Conservation (phyloP, 805 yeast genomes). For the Saccharomycopsis babjevae region DNA sequence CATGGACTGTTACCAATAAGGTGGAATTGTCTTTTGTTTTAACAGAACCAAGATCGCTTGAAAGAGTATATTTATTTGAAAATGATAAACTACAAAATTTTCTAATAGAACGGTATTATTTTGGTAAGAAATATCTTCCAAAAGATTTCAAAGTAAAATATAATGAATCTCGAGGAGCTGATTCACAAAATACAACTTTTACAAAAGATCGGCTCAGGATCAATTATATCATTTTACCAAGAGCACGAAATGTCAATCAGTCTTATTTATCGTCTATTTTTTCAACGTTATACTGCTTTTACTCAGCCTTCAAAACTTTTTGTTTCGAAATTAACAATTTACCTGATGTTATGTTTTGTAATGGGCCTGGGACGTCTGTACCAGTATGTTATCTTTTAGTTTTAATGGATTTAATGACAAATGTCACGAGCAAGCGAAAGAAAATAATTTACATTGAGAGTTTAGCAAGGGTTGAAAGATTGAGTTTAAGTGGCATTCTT, state of each 20-base stretch:
- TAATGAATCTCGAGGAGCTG: slow-evolving; percentile 20
- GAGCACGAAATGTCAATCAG: slow-evolving; percentile 60
- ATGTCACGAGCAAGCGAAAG: slow-evolving; percentile 35
- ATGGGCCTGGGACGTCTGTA: slow-evolving; percentile 81
- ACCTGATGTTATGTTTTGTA: slow-evolving; percentile 42
- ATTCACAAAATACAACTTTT: slow-evolving; percentile 20
- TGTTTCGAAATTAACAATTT: slow-evolving; percentile 19
- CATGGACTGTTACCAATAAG: slow-evolving; percentile 32
- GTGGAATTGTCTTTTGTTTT: slow-evolving; percentile 23
- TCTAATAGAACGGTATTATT: slow-evolving; percentile 23
- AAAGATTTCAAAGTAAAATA: slow-evolving; percentile 21
- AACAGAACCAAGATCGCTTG: slow-evolving; percentile 28
- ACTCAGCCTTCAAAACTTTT: slow-evolving; percentile 24
- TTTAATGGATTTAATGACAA: slow-evolving; percentile 31
- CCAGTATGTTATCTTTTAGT: slow-evolving; percentile 55
- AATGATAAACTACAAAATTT: slow-evolving; percentile 19
- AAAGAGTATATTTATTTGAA: slow-evolving; percentile 25
- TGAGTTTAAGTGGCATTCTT: slow-evolving; percentile 71
- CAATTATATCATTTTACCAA: slow-evolving; percentile 29
- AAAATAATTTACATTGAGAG: slow-evolving; percentile 75
- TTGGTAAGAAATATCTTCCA: slow-evolving; percentile 23
- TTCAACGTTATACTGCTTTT: slow-evolving; percentile 34
- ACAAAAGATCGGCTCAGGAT: slow-evolving; percentile 12
- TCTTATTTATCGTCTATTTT: slow-evolving; percentile 34
- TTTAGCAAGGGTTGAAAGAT: slow-evolving; percentile 64